phyloP scores from a whole-genome alignment of 202 grass and related monocot species.

The Eragrostis tef region DNA sequence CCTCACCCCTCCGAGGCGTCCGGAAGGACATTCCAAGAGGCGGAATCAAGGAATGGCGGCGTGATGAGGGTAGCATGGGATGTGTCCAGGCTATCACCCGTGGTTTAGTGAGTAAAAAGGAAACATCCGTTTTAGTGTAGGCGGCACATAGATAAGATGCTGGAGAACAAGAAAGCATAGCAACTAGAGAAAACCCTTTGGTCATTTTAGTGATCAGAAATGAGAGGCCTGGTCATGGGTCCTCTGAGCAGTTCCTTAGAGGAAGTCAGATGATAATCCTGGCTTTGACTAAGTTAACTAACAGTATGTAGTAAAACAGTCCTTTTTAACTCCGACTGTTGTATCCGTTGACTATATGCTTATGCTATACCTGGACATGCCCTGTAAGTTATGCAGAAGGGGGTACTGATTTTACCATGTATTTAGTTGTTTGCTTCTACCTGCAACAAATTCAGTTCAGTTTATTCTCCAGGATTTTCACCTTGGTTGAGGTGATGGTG shows the following conservation, averaged over 20 bases:
- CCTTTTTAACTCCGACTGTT: background rate
- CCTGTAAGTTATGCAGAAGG: background rate
- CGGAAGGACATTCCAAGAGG: conserved; percentile 77
- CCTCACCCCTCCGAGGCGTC: conserved; percentile 72
- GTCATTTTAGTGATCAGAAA: background rate
- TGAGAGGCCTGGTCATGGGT: background rate
- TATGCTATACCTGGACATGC: background rate
- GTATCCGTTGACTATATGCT: background rate
- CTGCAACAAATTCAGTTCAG: background rate
- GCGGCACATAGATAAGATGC: background rate
- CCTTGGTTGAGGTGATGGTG: background rate
- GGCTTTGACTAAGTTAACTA: background rate
- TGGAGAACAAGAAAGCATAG: background rate
- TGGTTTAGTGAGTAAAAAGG: conserved; percentile 24
- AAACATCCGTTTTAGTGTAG: background rate
- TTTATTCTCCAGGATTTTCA: background rate
- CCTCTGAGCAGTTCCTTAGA: too few species aligned
- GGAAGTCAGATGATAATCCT: background rate
- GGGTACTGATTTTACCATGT: background rate
- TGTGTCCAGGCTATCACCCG: conserved; percentile 48
- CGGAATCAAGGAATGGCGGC: conserved; percentile 56
- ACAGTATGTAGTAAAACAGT: background rate
- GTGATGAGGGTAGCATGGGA: conserved; percentile 81
- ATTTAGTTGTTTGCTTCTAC: background rate
- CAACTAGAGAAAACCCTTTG: background rate